phyloP scores from a whole-genome alignment of 73 alveolate species.

The Uronychia setigera region DNA sequence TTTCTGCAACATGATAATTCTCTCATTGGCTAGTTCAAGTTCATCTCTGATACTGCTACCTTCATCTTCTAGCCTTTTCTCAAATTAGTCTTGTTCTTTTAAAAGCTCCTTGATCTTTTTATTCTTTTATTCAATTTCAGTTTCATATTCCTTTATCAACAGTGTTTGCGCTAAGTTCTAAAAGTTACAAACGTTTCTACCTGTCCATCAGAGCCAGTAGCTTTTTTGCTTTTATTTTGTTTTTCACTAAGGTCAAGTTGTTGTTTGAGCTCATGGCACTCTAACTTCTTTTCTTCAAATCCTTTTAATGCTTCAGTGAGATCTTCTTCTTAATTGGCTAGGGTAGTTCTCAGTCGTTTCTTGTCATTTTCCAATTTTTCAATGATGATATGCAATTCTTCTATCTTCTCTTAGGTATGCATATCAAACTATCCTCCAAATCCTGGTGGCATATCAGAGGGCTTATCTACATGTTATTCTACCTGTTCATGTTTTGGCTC shows the following conservation, averaged over 20 bases:
- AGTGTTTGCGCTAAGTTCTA: not conserved
- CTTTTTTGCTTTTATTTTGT: not conserved
- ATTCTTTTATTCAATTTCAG: slow-evolving; percentile 34
- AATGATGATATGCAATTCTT: not conserved
- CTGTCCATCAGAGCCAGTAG: not conserved
- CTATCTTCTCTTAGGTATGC: not conserved
- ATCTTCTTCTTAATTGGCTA: not conserved
- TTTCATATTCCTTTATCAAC: slow-evolving; percentile 26
- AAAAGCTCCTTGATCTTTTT: slow-evolving; percentile 40
- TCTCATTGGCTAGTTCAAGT: slow-evolving; percentile 43
- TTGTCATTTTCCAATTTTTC: not conserved
- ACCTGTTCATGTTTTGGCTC: not conserved
- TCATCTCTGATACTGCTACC: slow-evolving; percentile 33
- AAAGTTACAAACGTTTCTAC: not conserved
- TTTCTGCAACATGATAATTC: slow-evolving; percentile 13
- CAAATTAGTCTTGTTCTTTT: slow-evolving; percentile 29
- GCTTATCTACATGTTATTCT: not conserved
- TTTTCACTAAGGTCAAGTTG: not conserved
- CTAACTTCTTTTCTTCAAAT: not conserved
- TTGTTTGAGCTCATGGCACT: not conserved
- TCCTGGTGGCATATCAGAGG: not conserved
- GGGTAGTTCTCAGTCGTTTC: slow-evolving; percentile 1
- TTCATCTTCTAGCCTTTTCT: slow-evolving; percentile 40
- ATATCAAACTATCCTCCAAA: not conserved
- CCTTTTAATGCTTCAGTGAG: not conserved